Conservation (phyloP, 352 stramenopile species). For the Globisporangium middletonii region DNA sequence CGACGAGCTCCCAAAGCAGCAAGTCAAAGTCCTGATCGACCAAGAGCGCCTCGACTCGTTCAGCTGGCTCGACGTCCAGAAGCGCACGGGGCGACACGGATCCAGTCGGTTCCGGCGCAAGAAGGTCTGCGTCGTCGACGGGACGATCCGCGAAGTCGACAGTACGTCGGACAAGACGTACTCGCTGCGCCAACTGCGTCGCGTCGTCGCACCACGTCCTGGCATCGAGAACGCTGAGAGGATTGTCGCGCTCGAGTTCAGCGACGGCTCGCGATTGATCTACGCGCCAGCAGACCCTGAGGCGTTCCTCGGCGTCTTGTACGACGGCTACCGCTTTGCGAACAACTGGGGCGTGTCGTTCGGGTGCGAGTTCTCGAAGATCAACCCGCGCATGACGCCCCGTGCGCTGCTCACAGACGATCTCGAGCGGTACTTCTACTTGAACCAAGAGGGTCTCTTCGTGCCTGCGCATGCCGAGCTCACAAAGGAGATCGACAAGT, state of each 20-base stretch:
- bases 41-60: conserved; percentile 34
- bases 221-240: conserved; percentile 23
- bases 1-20: conserved; percentile 53
- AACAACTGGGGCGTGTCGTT: conserved; percentile 64
- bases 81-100: conserved; percentile 47
- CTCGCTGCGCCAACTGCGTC: conserved; percentile 44
- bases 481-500: conserved; percentile 57
- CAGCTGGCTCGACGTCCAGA: conserved; percentile 47
- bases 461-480: conserved; percentile 41
- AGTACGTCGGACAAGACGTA: conserved; percentile 49
- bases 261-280: conserved; percentile 45
- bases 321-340: conserved; percentile 60
- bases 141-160: conserved; percentile 39
- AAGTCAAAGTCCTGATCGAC: conserved; percentile 24
- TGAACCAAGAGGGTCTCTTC: conserved; percentile 65
- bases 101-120: conserved; percentile 56
- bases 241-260: conserved; percentile 66
- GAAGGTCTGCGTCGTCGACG: conserved; percentile 55
- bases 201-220: conserved; percentile 34
- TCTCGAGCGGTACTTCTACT: conserved; percentile 40
- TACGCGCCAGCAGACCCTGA: conserved; percentile 56
- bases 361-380: conserved; percentile 52
- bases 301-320: conserved; percentile 55
- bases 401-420: conserved; percentile 43
- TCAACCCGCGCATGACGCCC: conserved; percentile 57